Evolutionary conservation across 1,284 basidiomycete genomes (phyloP).

Genomic region (Gastroboletus turbinatus): DNA sequence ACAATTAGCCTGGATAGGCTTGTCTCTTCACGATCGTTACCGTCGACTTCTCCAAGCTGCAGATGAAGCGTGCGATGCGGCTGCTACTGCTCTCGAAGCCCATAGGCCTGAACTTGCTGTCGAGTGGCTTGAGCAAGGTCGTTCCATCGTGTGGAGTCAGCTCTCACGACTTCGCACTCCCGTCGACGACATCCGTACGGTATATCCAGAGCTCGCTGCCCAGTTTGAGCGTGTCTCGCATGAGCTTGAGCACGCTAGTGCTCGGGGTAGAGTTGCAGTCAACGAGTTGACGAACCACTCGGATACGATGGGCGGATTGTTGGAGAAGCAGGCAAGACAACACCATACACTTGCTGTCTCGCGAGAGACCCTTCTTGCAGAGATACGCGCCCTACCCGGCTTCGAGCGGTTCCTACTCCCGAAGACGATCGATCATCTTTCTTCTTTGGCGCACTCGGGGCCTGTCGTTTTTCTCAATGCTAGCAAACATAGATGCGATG

Average conservation of each 20-base stretch:
- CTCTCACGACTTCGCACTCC: neutral
- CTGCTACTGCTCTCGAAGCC: neutral
- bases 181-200: neutral
- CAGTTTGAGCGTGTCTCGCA: neutral
- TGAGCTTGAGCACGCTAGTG: neutral
- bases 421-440: neutral
- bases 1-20: conserved; percentile 1
- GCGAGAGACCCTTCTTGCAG: neutral
- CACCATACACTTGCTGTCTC: neutral
- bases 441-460: no score
- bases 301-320: neutral
- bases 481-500: conserved; percentile 2
- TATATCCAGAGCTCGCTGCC: neutral
- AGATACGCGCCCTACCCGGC: neutral
- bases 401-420: conserved; percentile 7
- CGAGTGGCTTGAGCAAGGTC: neutral
- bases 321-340: neutral
- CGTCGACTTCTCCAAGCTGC: neutral
- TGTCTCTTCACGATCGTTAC: conserved; percentile 2
- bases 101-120: neutral
- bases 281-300: no score
- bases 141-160: no score
- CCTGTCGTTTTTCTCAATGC: conserved; percentile 1
- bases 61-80: neutral
- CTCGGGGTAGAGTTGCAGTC: no score